Evolutionary conservation across 495 filamentous ascomycete species (phyloP), one percentile per base, ranked within the genome.

Genomic region (Xylaria nigripes): DNA sequence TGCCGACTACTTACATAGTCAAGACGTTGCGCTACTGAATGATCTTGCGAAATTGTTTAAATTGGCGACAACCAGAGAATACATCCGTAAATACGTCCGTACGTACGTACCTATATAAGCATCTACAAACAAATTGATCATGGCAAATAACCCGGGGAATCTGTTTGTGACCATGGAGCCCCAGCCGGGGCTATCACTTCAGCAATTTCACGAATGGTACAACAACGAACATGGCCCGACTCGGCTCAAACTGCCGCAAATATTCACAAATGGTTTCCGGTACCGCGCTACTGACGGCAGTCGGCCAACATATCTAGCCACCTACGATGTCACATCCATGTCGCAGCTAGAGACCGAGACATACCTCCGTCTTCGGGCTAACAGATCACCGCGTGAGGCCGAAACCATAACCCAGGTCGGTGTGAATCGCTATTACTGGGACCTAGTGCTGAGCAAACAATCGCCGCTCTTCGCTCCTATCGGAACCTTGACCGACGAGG

Each of bases 121-220:
- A n/a, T n/a, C n/a, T n/a, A 22, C 12, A 27, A 15, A 53, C 12
- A 16, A 29, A 45, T 36, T 40, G 24, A 51, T 16, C 62, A 70
- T 69, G 66, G 53, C 67, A 6, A 10, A 30, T 30, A 56, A 47
- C 21, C 69, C 83, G 16, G 86, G 86, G 41, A 79, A 87, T 58
- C 81, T 90, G 61, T 88, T 83, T 62, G 86, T 89, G 63, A 88
- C 85, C 22, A 89, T 89, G 86, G 81, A 87, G 63, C 86, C 85
- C 58, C 72, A 75, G 57, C 72, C 74, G 56, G 76, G 75, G 25
- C 75, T 89, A 48, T 76, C 81, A n/a, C 62, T 75, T 42, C 73
- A 80, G 52, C 82, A 86, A 62, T 90, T 91, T 72, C 86, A 90
- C 69, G 87, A 91, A 65, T 93, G 88, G 88, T 93, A 93, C 72